Conservation (phyloP, 768 basidiomycete genomes). For the Auriculariales sp. region DNA sequence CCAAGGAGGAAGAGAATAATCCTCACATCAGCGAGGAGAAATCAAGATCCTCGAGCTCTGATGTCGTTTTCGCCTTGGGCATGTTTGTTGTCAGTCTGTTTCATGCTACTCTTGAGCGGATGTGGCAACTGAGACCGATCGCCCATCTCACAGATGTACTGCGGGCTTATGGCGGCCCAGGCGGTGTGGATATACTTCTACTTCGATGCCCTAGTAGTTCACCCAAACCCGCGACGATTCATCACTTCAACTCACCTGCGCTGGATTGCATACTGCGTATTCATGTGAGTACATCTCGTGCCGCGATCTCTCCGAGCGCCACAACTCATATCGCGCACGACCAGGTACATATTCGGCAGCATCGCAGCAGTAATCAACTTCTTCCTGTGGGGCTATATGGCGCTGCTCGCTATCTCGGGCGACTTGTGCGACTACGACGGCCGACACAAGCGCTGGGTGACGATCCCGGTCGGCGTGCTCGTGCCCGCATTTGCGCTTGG, state of each 20-base stretch:
- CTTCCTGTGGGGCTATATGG: neutral
- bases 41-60: no score
- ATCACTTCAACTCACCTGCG: neutral
- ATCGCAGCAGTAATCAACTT: neutral
- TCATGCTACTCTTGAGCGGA: no score
- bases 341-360: neutral
- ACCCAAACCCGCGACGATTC: neutral
- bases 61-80: no score
- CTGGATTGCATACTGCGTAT: no score
- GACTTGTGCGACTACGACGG: neutral
- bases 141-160: neutral
- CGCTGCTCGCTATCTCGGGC: neutral
- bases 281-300: no score
- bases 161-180: neutral
- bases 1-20: no score
- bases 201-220: no score
- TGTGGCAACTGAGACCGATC: no score
- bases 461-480: neutral
- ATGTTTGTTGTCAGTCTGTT: no score
- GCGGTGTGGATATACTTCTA: neutral
- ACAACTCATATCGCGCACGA: neutral
- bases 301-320: no score
- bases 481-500: neutral
- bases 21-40: no score
- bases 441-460: neutral